Percentiles rank a stretch among this genome's conserved stretches.
Conservation (phyloP, 78 protist species). For the Guillardia theta region DNA sequence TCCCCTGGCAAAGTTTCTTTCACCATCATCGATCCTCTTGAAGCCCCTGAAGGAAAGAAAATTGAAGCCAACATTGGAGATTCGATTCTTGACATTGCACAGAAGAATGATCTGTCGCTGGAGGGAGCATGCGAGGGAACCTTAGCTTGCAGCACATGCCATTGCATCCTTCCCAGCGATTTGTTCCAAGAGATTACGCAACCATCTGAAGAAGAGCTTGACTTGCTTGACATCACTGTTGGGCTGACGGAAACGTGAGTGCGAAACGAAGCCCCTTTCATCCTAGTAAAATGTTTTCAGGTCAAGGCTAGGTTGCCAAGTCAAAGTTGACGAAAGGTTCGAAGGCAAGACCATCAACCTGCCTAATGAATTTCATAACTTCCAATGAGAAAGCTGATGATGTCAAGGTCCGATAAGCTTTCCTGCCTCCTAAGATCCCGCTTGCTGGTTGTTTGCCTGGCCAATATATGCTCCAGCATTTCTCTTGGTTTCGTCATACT, state of each 20-base stretch:
- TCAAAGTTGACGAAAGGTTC: neutral
- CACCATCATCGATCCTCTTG: neutral
- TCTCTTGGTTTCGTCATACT: too few relatives aligned
- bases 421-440: too few relatives aligned
- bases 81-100: neutral
- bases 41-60: neutral
- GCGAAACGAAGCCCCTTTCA: too few relatives aligned
- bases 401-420: too few relatives aligned
- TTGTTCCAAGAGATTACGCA: neutral
- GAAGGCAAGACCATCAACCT: neutral
- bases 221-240: neutral
- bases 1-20: neutral
- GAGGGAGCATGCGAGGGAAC: constrained; percentile 24
- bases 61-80: neutral
- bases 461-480: too few relatives aligned
- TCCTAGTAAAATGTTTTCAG: neutral
- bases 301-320: constrained; percentile 19
- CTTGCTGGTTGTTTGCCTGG: too few relatives aligned
- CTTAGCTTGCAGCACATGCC: constrained; percentile 30
- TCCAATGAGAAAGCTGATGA: neutral
- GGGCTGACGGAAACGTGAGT: neutral
- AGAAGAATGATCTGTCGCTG: neutral
- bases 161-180: neutral
- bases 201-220: constrained; percentile 13
- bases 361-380: neutral